Base-by-base conservation (phyloP, 164 flowering plant genomes). In the Santalum album region DNA sequence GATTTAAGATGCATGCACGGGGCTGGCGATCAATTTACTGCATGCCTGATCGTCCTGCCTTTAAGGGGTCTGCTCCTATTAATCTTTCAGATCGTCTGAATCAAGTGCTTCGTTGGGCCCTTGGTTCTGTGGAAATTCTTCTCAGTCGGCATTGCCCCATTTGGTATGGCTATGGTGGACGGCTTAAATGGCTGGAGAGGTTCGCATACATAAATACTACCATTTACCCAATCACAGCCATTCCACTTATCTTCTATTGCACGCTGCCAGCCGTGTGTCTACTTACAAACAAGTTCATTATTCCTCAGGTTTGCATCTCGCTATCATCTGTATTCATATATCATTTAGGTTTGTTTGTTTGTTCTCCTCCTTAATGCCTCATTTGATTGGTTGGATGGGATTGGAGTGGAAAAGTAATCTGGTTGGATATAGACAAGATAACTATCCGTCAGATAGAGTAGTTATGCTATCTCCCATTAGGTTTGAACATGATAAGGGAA, bases 21-120 rank as follows among this genome's bases (percentile, higher is more conserved):
- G 94, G 90, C n/a, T 83, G 94, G 94, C 68, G 82, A 49, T 86
- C 95, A 20, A 81, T 86, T 47, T 86, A 83, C 64, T 86, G 95
- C 71, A 83, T 86, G 90, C 90, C 95, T 0, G 59, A 63, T 24
- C 83, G 68, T 24, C 79, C 90, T 14, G 94, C 94, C 23, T 85
- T 85, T 63, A 85, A 85, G 58, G 87, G 84, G 42, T 82, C 84
- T 62, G 87, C 87, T 58, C 88, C 82, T 14, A 78, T 75, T 34
- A 78, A 78, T 68, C 77, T 78, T 53, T 78, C 82, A 16, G 82
- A 78, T 71, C 83, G 88, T 63, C 63, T 85, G 55, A 85, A 85
- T 66, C 92, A 83, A 75, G 94, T 86, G 72, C 90, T 86, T 72
- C 83, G 90, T 17, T 86, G 94, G 94, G 94, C 94, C 59, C 62